Conservation (phyloP, 2,329 filamentous ascomycete genomes). For the Pyricularia pennisetigena region DNA sequence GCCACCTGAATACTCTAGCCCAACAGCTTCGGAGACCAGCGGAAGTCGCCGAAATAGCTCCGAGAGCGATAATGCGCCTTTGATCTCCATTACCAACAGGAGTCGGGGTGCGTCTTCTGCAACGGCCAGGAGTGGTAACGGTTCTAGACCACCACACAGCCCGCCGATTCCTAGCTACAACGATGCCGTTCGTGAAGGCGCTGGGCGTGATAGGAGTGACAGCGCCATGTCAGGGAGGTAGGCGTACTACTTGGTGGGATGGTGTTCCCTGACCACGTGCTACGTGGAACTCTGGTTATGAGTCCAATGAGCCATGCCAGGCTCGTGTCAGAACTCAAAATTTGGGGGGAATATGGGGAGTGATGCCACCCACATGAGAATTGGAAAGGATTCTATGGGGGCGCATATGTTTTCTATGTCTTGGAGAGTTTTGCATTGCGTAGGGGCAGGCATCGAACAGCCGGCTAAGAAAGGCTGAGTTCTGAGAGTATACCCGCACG, state of each 20-base stretch:
- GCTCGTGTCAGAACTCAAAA: neutral
- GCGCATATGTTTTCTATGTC: neutral
- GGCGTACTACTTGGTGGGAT: neutral
- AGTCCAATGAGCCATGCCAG: neutral
- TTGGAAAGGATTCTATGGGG: neutral
- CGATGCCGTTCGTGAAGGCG: slow-evolving; percentile 55
- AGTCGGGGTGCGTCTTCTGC: slow-evolving; percentile 39
- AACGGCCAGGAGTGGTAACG: slow-evolving; percentile 16
- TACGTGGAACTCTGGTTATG: neutral
- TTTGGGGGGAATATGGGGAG: neutral
- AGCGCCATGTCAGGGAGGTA: slow-evolving; percentile 18
- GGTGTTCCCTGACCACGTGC: neutral
- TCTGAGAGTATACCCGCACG: neutral
- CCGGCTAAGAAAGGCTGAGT: neutral
- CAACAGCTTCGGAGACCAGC: slow-evolving; percentile 44
- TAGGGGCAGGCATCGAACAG: neutral
- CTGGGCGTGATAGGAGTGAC: slow-evolving; percentile 33
- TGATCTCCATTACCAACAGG: slow-evolving; percentile 36
- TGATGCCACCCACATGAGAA: neutral
- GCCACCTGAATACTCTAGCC: slow-evolving; percentile 64
- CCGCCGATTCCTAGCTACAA: slow-evolving; percentile 79
- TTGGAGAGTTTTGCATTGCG: neutral
- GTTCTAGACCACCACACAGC: slow-evolving; percentile 12
- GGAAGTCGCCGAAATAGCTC: slow-evolving; percentile 46
- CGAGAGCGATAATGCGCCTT: slow-evolving; percentile 43